These are phyloP conservation scores for Erodium trifolium DNA, from an alignment of 441 rosid genomes.

Conservation along the genomic window DNA sequence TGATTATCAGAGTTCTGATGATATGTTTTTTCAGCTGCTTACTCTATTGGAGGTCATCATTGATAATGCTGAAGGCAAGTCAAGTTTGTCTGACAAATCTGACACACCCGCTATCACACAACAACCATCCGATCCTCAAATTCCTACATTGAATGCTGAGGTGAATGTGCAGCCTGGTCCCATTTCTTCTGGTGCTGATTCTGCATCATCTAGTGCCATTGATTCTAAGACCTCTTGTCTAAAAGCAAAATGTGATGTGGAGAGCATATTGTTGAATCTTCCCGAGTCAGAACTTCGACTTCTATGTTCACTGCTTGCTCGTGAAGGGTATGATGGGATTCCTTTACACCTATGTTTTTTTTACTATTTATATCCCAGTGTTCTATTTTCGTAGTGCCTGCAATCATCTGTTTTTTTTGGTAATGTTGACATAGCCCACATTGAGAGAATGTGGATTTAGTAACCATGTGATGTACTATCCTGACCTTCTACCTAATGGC, in stretches of 20 bases:
- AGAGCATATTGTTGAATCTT: constrained; percentile 52
- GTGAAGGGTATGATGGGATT: constrained; percentile 66
- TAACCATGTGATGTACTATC: too few relatives aligned
- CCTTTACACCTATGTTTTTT: neutral
- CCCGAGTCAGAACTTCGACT: constrained; percentile 78
- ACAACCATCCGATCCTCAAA: constrained; percentile 33
- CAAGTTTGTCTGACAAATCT: constrained; percentile 41
- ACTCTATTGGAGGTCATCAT: constrained; percentile 81
- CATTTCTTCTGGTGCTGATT: constrained; percentile 32
- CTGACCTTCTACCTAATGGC: too few relatives aligned
- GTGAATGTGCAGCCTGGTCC: constrained; percentile 32
- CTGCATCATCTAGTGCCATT: constrained; percentile 29
- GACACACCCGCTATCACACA: constrained; percentile 37
- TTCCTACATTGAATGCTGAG: constrained; percentile 33
- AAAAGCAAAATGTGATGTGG: constrained; percentile 50
- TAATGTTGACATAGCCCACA: too few relatives aligned
- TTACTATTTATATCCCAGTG: neutral
- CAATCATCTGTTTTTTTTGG: neutral
- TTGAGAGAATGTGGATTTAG: too few relatives aligned
- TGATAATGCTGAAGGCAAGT: constrained; percentile 62
- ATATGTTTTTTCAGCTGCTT: constrained; percentile 56
- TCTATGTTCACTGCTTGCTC: constrained; percentile 87
- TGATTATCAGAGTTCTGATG: constrained; percentile 10
- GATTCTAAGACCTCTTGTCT: constrained; percentile 32
- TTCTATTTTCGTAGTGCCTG: neutral